These are phyloP conservation scores for Chamaenerion angustifolium DNA, from an alignment of 345 rosid species.

Conservation along the genomic window DNA sequence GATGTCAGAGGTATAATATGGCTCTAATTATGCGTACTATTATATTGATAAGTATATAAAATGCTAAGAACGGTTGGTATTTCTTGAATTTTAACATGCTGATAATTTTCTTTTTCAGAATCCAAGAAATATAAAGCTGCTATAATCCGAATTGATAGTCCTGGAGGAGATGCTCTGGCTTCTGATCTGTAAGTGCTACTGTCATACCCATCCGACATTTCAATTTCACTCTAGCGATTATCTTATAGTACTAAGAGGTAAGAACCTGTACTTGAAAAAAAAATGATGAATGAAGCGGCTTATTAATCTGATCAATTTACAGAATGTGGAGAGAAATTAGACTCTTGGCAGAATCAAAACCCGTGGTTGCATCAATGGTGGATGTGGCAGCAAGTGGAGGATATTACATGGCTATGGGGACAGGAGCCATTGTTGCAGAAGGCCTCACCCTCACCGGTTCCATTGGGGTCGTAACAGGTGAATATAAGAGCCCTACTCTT, in stretches of 20 bases:
- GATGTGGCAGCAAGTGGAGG: slow-evolving; percentile 98
- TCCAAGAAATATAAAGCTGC: slow-evolving; percentile 74
- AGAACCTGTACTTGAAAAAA: neutral
- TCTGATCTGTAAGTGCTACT: slow-evolving; percentile 86
- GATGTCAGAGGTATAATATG: slow-evolving; percentile 52
- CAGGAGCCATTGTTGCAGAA: slow-evolving; percentile 63
- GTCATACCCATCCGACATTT: neutral
- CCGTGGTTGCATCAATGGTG: slow-evolving; percentile 84
- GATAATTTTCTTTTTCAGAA: slow-evolving; percentile 22
- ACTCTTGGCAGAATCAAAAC: slow-evolving; percentile 68
- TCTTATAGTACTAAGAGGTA: no score
- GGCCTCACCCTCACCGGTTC: slow-evolving; percentile 79
- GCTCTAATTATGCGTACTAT: neutral
- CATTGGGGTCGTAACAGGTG: slow-evolving; percentile 91
- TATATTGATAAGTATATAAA: neutral
- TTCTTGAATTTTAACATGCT: slow-evolving; percentile 4
- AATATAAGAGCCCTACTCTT: neutral
- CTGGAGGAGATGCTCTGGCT: slow-evolving; percentile 98
- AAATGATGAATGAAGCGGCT: neutral
- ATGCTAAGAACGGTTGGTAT: neutral
- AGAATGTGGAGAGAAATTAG: slow-evolving; percentile 97
- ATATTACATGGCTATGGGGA: slow-evolving; percentile 96
- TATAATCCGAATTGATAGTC: slow-evolving; percentile 84
- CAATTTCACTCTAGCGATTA: no score
- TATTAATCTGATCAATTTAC: slow-evolving; percentile 2